Base-by-base conservation (phyloP, 2,329 filamentous ascomycete species). In the Pseudodiploospora longispora region DNA sequence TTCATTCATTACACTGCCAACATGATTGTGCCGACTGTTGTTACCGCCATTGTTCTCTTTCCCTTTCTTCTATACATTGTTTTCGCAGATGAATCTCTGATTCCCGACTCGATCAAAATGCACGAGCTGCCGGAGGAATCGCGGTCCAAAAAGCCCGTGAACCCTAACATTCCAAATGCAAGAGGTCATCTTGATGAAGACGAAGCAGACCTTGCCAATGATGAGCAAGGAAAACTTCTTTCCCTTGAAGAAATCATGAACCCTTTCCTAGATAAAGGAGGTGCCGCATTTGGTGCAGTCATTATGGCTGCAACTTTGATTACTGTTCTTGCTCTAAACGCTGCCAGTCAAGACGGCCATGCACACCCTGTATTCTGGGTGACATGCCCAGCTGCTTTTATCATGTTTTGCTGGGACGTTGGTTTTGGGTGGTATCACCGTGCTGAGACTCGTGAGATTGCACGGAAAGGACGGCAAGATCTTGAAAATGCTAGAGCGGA, bases 1-100 rank as follows among this genome's bases (percentile, higher is more conserved):
- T 87, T 87, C 59, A 77, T 87, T 55, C 70, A 76, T 35, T 87
- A 87, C 55, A 87, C 83, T 0, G 83, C 80, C n/a, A 85, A 87
- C 56, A 84, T 87, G 74, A 82, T 87, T 12, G 80, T 87, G 0
- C 84, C 84, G 0, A 81, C 85, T 1, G 63, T 85, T 27, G 66
- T 75, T n/a, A 87, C 84, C 0, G 82, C 74, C 3, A 68, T 87
- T 10, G 63, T 85, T 0, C 61, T 87, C 3, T 87, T 85, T 41
- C 84, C 83, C 0, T 83, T 85, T 50, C 60, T 88, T 4, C 66
- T 87, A 0, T 87, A 83, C 53, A 71, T 86, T 44, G 72, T 87
- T 12, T 88, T 87, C 50, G 72, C 74, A 2, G 71, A 82, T 47
- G 72, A 81, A 40, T 62, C 69, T 2, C 72, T 87, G 6, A 82